Percentiles rank a stretch among this genome's conserved stretches.
phyloP scores from a whole-genome alignment of 352 stramenopile species.

The Pythium phragmiticola region DNA sequence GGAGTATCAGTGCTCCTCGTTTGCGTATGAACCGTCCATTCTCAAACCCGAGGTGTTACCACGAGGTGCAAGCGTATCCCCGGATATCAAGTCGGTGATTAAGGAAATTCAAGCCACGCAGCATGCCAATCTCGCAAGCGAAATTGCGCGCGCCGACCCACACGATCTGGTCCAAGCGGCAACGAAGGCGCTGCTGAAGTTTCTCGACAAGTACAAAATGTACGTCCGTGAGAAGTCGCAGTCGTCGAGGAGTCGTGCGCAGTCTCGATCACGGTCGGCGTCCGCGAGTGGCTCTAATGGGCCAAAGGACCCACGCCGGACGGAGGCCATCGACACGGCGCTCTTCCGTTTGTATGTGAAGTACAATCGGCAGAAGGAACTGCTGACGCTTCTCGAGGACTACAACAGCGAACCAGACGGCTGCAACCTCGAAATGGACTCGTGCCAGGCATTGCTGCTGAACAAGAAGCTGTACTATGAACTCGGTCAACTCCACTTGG shows the following conservation, averaged over 20 bases:
- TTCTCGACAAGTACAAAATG: slow-evolving; percentile 79
- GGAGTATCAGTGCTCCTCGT: slow-evolving; percentile 74
- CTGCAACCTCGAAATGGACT: slow-evolving; percentile 64
- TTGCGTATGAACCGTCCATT: slow-evolving; percentile 81
- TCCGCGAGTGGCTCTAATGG: slow-evolving; percentile 18
- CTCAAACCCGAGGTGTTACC: slow-evolving; percentile 84
- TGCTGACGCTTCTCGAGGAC: slow-evolving; percentile 73
- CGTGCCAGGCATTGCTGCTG: slow-evolving; percentile 59
- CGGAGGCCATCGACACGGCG: slow-evolving; percentile 84
- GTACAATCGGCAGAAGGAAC: slow-evolving; percentile 79
- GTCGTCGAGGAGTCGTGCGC: slow-evolving; percentile 21
- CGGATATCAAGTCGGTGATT: slow-evolving; percentile 79
- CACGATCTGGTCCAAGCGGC: slow-evolving; percentile 56
- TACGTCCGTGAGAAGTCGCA: slow-evolving; percentile 72
- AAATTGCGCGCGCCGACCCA: slow-evolving; percentile 59
- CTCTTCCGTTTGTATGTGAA: slow-evolving; percentile 79
- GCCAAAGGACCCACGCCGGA: slow-evolving; percentile 69
- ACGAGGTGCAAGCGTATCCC: slow-evolving; percentile 64
- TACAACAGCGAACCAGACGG: slow-evolving; percentile 50
- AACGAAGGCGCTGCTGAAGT: slow-evolving; percentile 78
- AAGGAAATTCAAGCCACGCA: slow-evolving; percentile 60
- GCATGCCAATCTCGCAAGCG: slow-evolving; percentile 41
- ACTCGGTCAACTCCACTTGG: slow-evolving; percentile 60
- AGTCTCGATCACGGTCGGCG: slow-evolving; percentile 24
- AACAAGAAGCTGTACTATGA: slow-evolving; percentile 85